Percentiles rank a stretch among this genome's conserved stretches.
These are phyloP conservation scores for Cocos nucifera DNA, from an alignment of 176 grass and related monocot genomes.

Conservation along the genomic window DNA sequence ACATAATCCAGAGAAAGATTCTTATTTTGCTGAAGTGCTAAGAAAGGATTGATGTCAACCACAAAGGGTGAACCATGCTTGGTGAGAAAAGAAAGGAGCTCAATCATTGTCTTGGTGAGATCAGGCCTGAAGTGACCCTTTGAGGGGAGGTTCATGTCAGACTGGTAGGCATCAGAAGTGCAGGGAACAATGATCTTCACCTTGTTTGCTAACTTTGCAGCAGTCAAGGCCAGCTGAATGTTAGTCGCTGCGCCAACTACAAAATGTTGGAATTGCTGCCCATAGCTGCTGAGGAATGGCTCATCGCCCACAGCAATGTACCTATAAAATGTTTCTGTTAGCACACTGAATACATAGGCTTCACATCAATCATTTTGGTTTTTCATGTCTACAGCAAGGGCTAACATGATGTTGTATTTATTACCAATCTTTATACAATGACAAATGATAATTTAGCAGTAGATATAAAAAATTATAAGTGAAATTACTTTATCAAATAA, in stretches of 20 bases:
- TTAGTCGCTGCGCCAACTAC: constrained; percentile 64
- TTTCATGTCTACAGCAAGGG: too few relatives aligned
- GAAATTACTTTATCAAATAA: too few relatives aligned
- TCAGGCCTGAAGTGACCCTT: constrained; percentile 77
- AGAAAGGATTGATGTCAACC: constrained; percentile 67
- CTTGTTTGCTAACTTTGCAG: constrained; percentile 58
- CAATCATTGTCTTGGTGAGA: constrained; percentile 72
- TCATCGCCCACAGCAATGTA: constrained; percentile 83
- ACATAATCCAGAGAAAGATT: constrained; percentile 72
- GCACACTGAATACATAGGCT: too few relatives aligned
- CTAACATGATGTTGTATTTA: too few relatives aligned
- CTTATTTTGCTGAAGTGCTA: constrained; percentile 57
- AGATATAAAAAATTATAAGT: too few relatives aligned
- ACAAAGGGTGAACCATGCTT: constrained; percentile 76
- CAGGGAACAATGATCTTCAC: constrained; percentile 76
- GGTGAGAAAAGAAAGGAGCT: constrained; percentile 75
- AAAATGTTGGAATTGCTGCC: constrained; percentile 50
- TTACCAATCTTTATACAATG: too few relatives aligned
- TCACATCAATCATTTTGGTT: too few relatives aligned
- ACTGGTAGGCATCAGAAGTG: constrained; percentile 59
- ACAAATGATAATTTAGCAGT: too few relatives aligned
- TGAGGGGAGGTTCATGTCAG: constrained; percentile 47
- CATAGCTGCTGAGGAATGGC: constrained; percentile 61
- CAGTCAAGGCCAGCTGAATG: constrained; percentile 54
- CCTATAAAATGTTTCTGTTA: constrained; percentile 27